Evolutionary conservation across 2,329 filamentous ascomycete species (phyloP), one percentile per base, ranked within the genome.

Genomic region (Alternaria sp.): DNA sequence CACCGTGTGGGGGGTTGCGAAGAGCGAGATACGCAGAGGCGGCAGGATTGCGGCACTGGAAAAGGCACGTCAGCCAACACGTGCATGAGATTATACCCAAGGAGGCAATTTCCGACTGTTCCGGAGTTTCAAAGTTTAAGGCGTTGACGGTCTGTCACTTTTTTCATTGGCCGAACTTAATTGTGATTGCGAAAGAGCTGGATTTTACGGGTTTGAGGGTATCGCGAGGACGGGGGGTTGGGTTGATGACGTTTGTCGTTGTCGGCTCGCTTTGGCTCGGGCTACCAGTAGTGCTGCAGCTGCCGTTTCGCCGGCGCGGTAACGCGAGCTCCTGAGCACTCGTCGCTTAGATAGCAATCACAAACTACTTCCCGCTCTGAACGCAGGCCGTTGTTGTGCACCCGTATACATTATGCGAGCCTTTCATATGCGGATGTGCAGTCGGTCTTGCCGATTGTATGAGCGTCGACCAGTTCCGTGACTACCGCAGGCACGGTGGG

Each of bases 21-120:
- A 26, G 25, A n/a, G 11, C 46, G 45, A 61, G 49, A 52, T 52
- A n/a, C 30, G 49, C 32, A 55, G 23, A 55, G 36, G 49, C 49
- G 49, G 49, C 30, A 52, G 49, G 49, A 52, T 52, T 52, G 49
- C 49, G 28, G 49, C 49, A 52, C 49, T 23, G 49, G 32, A 15
- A 52, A 52, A 52, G n/a, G 49, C 49, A 52, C 49, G 49, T 51
- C 49, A 52, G 49, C 54, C 49, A 57, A 64, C 66, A 68, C 60
- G 61, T 63, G 66, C 58, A 65, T 54, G 43, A 57, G 19, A 52
- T 60, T 64, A 59, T 61, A 65, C 66, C 59, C 54, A 57, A 50
- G 49, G 46, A 67, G 66, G 59, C 61, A 69, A 69, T 67, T 69
- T 72, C 67, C 68, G 62, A 51, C 8, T 49, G 40, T 62, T 61